Base-by-base conservation (phyloP, 768 basidiomycete species). In the Pleurotus cornucopiae region DNA sequence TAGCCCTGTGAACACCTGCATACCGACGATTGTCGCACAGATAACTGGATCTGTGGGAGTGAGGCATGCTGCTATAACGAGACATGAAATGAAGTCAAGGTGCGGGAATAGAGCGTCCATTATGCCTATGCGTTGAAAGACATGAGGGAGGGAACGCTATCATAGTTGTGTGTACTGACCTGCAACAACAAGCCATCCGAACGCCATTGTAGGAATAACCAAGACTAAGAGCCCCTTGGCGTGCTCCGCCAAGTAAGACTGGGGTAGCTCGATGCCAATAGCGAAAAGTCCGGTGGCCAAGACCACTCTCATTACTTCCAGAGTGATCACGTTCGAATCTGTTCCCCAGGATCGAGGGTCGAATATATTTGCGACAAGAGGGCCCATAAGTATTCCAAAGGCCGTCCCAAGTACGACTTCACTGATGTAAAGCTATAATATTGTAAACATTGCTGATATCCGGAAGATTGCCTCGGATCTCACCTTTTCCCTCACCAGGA, bases 31-130 rank as follows among this genome's bases (percentile, higher is more conserved):
- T 51, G 80, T 86, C 53, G 92, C 90, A 54, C 89, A 92, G 49
- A 96, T 86, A 62, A 96, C 90, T 1, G 96, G 96, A 72, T 99
- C 96, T 9, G 97, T 99, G 1, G 93, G 92, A 0, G 94, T 95
- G 23, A 95, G 76, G 60, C 91, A 94, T 2, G 95, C 92, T 6
- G 94, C 89, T 54, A 97, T 85, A 45, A 86, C 91, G 4, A 98
- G 80, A 30, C 87, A 83, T 0, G 91, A 89, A 11, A 93, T 74
- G 66, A 82, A 89, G 58, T 77, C 74, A 56, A 97, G 70, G 2
- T 70, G 71, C 0, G 91, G 91, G 63, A 99, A 89, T 14, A 97
- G 71, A 2, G 68, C 79, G 61, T 78, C 82, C 34, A 96, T 77
- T 45, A 96, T 65, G 2, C 70, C 90, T 89, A 57, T 16, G 45